Base-by-base conservation (phyloP, 2,329 filamentous ascomycete genomes). In the Macroventuria anomochaeta region DNA sequence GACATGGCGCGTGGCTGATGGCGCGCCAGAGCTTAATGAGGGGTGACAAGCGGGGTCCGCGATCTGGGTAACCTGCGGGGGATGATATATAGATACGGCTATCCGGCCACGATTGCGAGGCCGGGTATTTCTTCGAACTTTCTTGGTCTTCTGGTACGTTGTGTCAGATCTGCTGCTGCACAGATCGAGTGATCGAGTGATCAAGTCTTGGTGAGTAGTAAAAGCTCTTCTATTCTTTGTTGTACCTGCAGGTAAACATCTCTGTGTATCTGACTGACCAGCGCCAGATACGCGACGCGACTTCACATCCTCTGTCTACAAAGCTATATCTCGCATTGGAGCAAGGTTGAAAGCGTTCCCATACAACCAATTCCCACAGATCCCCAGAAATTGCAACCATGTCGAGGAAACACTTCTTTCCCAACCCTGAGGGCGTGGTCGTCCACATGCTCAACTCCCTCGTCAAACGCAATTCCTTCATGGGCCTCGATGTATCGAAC, bases 331-430 rank as follows among this genome's bases (percentile, higher is more conserved):
- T 26, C 17, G 13, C 18, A 29, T 21, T 21, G 7, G 4, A 20
- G 17, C 32, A n/a, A 18, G 18, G 25, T 12, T 15, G 28, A 25
- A 11, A 6, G 7, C 32, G 17, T 23, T n/a, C 36, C 12, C 33
- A 33, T 12, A 18, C 41, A 18, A 13, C 5, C n/a, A 7, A n/a
- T 3, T 17, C 12, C 21, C 15, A 11, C 7, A 15, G 6, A 11
- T n/a, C 15, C 7, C 11, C 26, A 3, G 26, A 15, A 10, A 44
- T 17, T 7, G 36, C 34, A 37, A 51, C 20, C 8, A 83, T 83
- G 81, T 81, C 80, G 28, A 75, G 78, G 21, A 83, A 83, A 69
- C 81, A 83, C 65, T 83, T 83, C 70, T 83, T 83, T 57, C 74
- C 77, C 26, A 76, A 75, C 44, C 80, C 79, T 15, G 75, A 79